These are phyloP conservation scores for Ogataea angusta DNA, from an alignment of 805 yeast species.

Conservation along the genomic window DNA sequence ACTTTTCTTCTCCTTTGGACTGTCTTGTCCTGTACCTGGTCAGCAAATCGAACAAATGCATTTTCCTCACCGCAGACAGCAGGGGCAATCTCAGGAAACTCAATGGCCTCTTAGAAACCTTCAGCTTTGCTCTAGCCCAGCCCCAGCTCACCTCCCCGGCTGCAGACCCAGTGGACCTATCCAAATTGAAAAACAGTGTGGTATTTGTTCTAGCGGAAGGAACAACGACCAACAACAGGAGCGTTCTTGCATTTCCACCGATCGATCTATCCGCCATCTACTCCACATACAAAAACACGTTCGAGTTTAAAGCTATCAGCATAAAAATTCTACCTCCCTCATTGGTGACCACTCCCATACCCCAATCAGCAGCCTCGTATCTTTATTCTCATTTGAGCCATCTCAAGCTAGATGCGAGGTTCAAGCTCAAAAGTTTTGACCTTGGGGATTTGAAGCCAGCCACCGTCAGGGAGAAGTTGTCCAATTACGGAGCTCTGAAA, in stretches of 20 bases:
- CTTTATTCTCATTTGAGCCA: conserved; percentile 12
- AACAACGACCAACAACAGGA: conserved; percentile 79
- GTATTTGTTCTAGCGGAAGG: conserved; percentile 73
- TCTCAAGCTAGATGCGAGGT: conserved; percentile 14
- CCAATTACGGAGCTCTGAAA: conserved; percentile 47
- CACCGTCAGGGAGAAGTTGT: conserved; percentile 28
- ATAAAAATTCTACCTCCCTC: conserved; percentile 38
- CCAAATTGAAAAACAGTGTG: conserved; percentile 36
- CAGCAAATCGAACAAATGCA: conserved; percentile 9
- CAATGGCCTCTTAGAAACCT: conserved; percentile 13
- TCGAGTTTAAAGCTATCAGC: conserved; percentile 36
- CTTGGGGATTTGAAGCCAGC: conserved; percentile 11
- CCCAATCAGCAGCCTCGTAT: conserved; percentile 16
- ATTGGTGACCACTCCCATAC: conserved; percentile 35
- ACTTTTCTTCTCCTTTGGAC: conserved; percentile 60
- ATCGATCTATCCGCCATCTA: conserved; percentile 20
- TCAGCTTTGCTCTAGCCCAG: conserved; percentile 18
- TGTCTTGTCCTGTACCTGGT: conserved; percentile 34
- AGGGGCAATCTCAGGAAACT: conserved; percentile 10
- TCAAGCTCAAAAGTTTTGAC: conserved; percentile 24
- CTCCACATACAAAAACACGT: conserved; percentile 6
- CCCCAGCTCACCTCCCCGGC: conserved; percentile 5
- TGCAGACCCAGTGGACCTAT: conserved; percentile 18
- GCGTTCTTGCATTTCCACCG: conserved; percentile 56
- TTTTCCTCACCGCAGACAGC: conserved; percentile 21